These are phyloP conservation scores for Nitzschia putrida DNA, from an alignment of 108 stramenopile genomes.

Conservation along the genomic window DNA sequence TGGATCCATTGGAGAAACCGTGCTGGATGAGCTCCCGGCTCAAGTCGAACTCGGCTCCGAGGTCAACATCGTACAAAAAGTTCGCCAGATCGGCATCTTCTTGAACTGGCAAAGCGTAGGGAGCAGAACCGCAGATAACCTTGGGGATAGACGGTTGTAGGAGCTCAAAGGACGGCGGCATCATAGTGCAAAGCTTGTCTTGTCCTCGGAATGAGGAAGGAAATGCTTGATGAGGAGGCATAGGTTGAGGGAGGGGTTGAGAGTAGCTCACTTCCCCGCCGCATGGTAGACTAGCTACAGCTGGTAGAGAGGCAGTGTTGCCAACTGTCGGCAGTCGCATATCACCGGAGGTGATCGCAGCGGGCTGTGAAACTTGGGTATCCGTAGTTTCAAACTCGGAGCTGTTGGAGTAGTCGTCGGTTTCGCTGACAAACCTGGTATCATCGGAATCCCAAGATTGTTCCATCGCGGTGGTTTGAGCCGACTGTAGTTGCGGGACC, in stretches of 20 bases:
- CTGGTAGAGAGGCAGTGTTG: no score
- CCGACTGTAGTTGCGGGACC: background rate
- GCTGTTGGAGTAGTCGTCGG: background rate
- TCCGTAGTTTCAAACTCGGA: background rate
- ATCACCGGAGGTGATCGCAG: background rate
- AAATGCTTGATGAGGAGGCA: no score
- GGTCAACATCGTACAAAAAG: slow-evolving; percentile 16
- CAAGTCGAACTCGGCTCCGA: slow-evolving; percentile 15
- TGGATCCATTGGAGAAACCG: no score
- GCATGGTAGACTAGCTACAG: no score
- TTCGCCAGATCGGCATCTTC: slow-evolving; percentile 10
- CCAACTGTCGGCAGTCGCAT: no score
- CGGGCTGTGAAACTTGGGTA: background rate
- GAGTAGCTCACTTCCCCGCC: no score
- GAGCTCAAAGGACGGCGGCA: no score
- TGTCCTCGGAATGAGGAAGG: no score
- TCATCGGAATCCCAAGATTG: background rate
- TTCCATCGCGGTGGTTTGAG: background rate
- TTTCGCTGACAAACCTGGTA: background rate
- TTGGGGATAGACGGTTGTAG: no score
- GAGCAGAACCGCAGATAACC: no score
- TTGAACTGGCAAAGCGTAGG: background rate
- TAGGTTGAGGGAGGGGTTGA: no score
- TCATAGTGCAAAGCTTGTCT: no score
- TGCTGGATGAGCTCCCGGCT: background rate